Evolutionary conservation across 208 protist genomes (phyloP), one percentile per base, ranked within the genome.

Genomic region (Jaenimonas drosophilae): DNA sequence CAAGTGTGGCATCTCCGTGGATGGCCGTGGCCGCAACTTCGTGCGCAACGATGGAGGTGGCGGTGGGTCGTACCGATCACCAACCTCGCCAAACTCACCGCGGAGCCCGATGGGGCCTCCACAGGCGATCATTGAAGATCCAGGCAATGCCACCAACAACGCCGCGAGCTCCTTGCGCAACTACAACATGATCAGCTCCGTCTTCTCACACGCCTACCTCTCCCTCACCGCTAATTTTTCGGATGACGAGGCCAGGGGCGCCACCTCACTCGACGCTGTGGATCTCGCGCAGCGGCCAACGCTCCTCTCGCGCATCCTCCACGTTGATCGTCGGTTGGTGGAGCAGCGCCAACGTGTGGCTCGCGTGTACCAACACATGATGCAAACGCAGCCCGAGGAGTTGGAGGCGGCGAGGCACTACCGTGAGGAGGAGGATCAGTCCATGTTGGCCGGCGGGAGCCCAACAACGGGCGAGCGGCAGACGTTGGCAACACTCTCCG

Each of bases 281-380:
- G 62, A 85, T 36, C 68, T 89, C 56, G 55, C 50, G 23, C 49
- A 46, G 16, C 79, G 84, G 2, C 84, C 84, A 2, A 93, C 84
- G 28, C 44, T 93, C 34, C 69, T 93, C 16, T 87, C 84, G 4
- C 79, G 84, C 36, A 78, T 89, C 19, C 48, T 89, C 33, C 84
- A 93, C 52, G 65, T 83, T 6, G 79, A 93, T 49, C 61, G 60
- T 6, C 59, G 59, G 4, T 79, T 51, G 46, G 64, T 82, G 20
- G 53, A 54, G 28, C 57, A 57, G n/a, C 82, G 82, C 12, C 62
- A 71, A 49, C 41, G 58, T 25, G 70, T 91, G 25, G 63, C 51
- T 4, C 37, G 48, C 0, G 60, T 67, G 12, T 85, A 84, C 59
- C 59, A 55, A 17, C 21, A 12, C 0, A 43, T 86, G 12, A 36